Evolutionary conservation across 306 rosid species (phyloP).

Genomic region (Quercus cerris): DNA sequence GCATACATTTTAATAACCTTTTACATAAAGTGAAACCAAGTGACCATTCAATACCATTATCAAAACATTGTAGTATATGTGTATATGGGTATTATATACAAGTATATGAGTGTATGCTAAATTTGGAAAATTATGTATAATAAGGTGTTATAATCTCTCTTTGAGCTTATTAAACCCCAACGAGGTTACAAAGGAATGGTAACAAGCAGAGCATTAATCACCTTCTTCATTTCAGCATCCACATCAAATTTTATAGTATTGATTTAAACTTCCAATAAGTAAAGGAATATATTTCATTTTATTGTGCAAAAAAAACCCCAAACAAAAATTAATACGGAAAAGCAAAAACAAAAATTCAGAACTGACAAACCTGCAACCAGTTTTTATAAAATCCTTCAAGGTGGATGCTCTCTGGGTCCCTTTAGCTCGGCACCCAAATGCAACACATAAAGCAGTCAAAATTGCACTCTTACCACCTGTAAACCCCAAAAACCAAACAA

Average conservation of each 20-base stretch:
- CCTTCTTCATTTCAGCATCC: too few species aligned
- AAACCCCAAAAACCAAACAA: constrained; percentile 17
- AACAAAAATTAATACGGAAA: neutral
- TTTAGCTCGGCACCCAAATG: constrained; percentile 91
- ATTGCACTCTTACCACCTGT: constrained; percentile 97
- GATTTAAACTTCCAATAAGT: neutral
- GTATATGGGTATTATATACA: neutral
- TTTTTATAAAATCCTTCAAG: constrained; percentile 81
- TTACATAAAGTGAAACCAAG: neutral
- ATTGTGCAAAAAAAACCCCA: neutral
- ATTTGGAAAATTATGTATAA: neutral
- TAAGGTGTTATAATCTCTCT: neutral
- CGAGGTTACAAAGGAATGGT: neutral
- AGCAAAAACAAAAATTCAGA: neutral
- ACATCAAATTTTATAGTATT: neutral
- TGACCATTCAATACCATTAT: neutral
- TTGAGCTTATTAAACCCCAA: neutral
- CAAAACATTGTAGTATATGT: neutral
- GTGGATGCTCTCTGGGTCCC: constrained; percentile 83
- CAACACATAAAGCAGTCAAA: constrained; percentile 78
- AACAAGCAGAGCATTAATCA: too few species aligned
- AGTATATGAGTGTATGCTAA: neutral
- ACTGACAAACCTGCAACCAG: constrained; percentile 63
- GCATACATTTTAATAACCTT: neutral
- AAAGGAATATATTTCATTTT: neutral